Evolutionary conservation across 2,329 filamentous ascomycete species (phyloP).

Genomic region (Tolypocladium tundrense): DNA sequence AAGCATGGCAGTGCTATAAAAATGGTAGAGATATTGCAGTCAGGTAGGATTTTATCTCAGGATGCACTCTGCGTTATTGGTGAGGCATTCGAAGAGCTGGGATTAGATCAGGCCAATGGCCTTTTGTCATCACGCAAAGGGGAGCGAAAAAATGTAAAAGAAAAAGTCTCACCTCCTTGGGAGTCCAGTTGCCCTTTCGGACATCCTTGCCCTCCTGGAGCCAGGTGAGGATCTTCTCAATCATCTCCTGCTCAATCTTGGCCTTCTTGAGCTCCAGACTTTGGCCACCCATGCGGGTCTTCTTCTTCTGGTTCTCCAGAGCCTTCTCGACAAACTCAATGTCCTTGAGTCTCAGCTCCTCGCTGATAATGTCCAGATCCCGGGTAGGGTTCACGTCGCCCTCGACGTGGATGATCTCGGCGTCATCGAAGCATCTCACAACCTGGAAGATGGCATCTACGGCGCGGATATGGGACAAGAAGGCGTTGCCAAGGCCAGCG

Average conservation of each 20-base stretch:
- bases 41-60: slow-evolving; percentile 82
- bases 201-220: slow-evolving; percentile 88
- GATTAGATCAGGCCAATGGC: slow-evolving; percentile 89
- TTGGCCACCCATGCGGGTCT: slow-evolving; percentile 88
- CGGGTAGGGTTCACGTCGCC: slow-evolving; percentile 93
- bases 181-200: slow-evolving; percentile 76
- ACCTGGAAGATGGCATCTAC: slow-evolving; percentile 98
- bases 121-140: slow-evolving; percentile 91
- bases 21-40: slow-evolving; percentile 23
- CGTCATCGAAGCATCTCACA: slow-evolving; percentile 94
- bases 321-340: slow-evolving; percentile 98
- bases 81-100: slow-evolving; percentile 99
- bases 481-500: slow-evolving; percentile 93
- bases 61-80: slow-evolving; percentile 64
- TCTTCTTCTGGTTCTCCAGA: slow-evolving; percentile 83
- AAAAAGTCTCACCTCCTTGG: slow-evolving; percentile 76
- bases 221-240: slow-evolving; percentile 78
- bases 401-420: slow-evolving; percentile 98
- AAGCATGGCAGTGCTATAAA: slow-evolving; percentile 1
- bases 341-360: slow-evolving; percentile 94
- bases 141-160: slow-evolving; percentile 5
- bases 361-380: slow-evolving; percentile 92
- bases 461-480: slow-evolving; percentile 96
- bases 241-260: slow-evolving; percentile 84
- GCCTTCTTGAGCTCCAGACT: slow-evolving; percentile 97